phyloP scores from a whole-genome alignment of 148 eudicot genomes.

The Pharnaceum exiguum region DNA sequence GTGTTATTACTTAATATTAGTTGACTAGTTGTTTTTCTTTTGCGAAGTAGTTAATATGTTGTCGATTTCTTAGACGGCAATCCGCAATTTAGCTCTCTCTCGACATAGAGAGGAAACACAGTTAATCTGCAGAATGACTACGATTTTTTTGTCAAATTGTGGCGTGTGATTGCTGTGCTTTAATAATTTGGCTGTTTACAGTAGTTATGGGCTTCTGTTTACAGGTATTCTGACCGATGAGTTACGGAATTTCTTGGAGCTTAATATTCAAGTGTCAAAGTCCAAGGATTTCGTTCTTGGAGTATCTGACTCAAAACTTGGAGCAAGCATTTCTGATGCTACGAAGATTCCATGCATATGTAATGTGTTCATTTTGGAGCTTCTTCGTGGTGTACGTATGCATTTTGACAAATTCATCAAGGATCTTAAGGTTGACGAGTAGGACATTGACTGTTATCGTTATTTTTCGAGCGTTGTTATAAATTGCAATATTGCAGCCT shows the following conservation, averaged over 20 bases:
- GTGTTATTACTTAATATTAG: too few relatives aligned
- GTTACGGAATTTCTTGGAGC: slow-evolving; percentile 69
- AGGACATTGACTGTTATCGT: background rate
- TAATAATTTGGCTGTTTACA: background rate
- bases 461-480: background rate
- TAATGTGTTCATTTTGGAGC: slow-evolving; percentile 78
- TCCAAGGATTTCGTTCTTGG: slow-evolving; percentile 78
- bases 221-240: slow-evolving; percentile 91
- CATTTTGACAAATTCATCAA: slow-evolving; percentile 76
- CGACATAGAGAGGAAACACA: too few relatives aligned
- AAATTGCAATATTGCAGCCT: slow-evolving; percentile 52
- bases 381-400: slow-evolving; percentile 87
- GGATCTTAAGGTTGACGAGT: slow-evolving; percentile 66
- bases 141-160: too few relatives aligned
- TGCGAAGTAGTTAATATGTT: too few relatives aligned
- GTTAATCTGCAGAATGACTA: too few relatives aligned
- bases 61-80: too few relatives aligned
- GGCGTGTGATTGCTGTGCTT: too few relatives aligned
- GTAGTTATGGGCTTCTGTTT: background rate
- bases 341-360: slow-evolving; percentile 82
- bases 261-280: slow-evolving; percentile 50
- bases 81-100: too few relatives aligned
- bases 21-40: too few relatives aligned
- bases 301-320: slow-evolving; percentile 77
- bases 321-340: slow-evolving; percentile 67